Base-by-base conservation (phyloP, 106 monocot species). In the Acanthochlamys bracteata region DNA sequence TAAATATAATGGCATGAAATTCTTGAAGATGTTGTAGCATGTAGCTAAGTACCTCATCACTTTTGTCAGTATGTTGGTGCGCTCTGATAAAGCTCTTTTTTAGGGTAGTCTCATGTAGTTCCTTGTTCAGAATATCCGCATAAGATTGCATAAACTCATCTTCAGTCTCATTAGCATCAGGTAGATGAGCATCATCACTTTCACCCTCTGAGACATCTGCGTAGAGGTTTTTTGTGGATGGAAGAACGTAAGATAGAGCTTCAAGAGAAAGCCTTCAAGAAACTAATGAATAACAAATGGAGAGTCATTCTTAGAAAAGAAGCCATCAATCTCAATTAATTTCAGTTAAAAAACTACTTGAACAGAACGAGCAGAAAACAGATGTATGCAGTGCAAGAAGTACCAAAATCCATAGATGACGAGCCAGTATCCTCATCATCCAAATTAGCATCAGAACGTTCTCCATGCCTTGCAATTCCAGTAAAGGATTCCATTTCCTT, bases 331-430 rank as follows among this genome's bases (percentile, higher is more conserved):
- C 12, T 49, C 33, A 33, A 49, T 4, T 49, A 17, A 10, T 49
- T 1, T 49, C 17, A 14, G 49, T 14, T 3, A 49, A 49, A 10
- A 14, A 49, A 14, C 15, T 49, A 49, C 4, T 14, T 49, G 13
- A 49, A 23, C 27, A 41, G 19, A 61, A 9, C 33, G 6, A 1
- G 6, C 4, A 33, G 4, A 33, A 33, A 33, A 6, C 33, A 33
- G 33, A 6, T 3, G 1, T 33, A 33, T 33, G 33, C 6, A 55
- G 22, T n/a, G n/a, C 62, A 60, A 58, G 56, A 59, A 54, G 42
- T 82, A 88, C 88, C 98, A 65, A 79, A 83, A 71, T 88, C 88
- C 76, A 92, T 79, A 42, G 88, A 88, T 11, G 91, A 91, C 47
- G 79, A 74, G 57, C 86, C 80, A 20, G 71, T 42, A 26, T 45